These are phyloP conservation scores for Fusarium hainanense DNA, from an alignment of 2,329 filamentous ascomycete species.

Conservation along the genomic window DNA sequence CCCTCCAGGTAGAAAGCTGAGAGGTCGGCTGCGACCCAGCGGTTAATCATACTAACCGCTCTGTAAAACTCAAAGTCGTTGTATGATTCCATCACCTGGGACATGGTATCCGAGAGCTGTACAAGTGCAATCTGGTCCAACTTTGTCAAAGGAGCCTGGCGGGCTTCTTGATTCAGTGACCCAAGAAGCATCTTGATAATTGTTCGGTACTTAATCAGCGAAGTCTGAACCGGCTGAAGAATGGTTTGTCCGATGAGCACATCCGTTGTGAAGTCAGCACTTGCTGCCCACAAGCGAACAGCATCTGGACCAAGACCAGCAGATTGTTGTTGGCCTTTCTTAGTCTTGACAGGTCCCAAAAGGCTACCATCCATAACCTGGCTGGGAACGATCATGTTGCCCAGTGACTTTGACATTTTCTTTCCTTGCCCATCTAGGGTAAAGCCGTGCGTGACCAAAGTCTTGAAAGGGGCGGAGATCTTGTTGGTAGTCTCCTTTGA, in stretches of 20 bases:
- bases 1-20: slow-evolving; percentile 95
- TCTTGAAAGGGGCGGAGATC: slow-evolving; percentile 77
- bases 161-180: slow-evolving; percentile 69
- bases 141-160: slow-evolving; percentile 63
- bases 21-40: slow-evolving; percentile 83
- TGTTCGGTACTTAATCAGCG: slow-evolving; percentile 86
- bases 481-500: slow-evolving; percentile 47
- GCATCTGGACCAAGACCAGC: slow-evolving; percentile 87
- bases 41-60: slow-evolving; percentile 77
- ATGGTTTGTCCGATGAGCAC: slow-evolving; percentile 83
- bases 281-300: slow-evolving; percentile 89
- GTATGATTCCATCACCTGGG: slow-evolving; percentile 73
- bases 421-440: slow-evolving; percentile 89
- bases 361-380: slow-evolving; percentile 88
- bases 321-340: slow-evolving; percentile 56
- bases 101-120: slow-evolving; percentile 75
- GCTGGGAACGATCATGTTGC: slow-evolving; percentile 83
- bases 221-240: slow-evolving; percentile 79
- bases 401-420: slow-evolving; percentile 98
- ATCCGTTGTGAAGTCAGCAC: slow-evolving; percentile 90
- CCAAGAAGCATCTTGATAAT: slow-evolving; percentile 93
- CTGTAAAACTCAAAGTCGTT: slow-evolving; percentile 84
- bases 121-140: slow-evolving; percentile 81
- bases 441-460: slow-evolving; percentile 95
- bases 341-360: slow-evolving; percentile 74